A percentile compares a stretch with the other conserved stretches of the same genome.
These are phyloP conservation scores for Bruguiera gymnorhiza DNA, from an alignment of 345 rosid species.

Conservation along the genomic window DNA sequence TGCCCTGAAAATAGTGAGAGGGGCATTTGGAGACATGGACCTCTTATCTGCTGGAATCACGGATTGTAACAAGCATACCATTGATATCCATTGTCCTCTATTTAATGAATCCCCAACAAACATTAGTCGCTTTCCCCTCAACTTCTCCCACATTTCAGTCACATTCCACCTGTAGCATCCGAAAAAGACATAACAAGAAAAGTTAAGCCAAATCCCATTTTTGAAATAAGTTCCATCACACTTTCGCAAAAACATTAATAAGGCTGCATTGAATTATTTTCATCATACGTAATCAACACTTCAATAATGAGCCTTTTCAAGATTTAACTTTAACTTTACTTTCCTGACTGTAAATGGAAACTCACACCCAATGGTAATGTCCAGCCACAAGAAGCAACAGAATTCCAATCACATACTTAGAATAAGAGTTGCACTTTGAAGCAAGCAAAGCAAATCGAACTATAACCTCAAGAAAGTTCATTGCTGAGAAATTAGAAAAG, in stretches of 20 bases:
- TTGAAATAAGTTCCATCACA: no score
- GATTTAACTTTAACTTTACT: no score
- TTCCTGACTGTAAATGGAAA: no score
- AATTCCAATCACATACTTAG: no score
- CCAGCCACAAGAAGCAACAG: no score
- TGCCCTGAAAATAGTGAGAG: conserved; percentile 83
- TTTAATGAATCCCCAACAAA: conserved; percentile 95
- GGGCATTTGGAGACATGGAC: conserved; percentile 87
- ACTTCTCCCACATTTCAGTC: conserved; percentile 87
- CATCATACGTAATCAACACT: no score
- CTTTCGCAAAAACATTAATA: not conserved
- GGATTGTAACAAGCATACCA: conserved; percentile 87
- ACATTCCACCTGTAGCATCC: conserved; percentile 68
- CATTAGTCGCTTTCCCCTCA: conserved; percentile 92
- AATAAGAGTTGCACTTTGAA: no score
- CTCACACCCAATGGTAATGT: no score
- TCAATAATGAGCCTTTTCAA: no score
- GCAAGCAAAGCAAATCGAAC: not conserved
- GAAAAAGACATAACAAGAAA: not conserved
- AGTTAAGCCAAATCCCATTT: not conserved
- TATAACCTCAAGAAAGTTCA: not conserved
- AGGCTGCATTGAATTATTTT: conserved; percentile 1
- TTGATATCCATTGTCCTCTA: conserved; percentile 99
- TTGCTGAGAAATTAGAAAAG: not conserved
- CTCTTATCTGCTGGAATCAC: conserved; percentile 66